Evolutionary conservation across 2,329 filamentous ascomycete genomes (phyloP).

Genomic region (Plectosphaerella cucumerina): DNA sequence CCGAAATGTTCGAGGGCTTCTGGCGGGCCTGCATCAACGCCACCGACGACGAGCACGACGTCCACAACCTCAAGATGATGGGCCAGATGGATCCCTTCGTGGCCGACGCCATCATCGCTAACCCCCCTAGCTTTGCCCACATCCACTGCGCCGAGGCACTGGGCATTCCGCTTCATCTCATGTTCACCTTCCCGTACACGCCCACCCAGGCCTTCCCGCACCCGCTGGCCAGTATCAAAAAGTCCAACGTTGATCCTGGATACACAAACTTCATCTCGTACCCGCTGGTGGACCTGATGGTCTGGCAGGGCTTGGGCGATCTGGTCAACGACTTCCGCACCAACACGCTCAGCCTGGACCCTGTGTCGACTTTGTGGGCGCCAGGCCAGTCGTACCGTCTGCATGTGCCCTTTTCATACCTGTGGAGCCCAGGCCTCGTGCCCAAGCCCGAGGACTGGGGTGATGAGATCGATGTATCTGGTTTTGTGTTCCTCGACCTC

Average conservation of each 20-base stretch:
- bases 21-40: slow-evolving; percentile 75
- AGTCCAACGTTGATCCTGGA: slow-evolving; percentile 64
- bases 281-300: slow-evolving; percentile 77
- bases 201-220: slow-evolving; percentile 74
- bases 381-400: slow-evolving; percentile 68
- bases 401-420: slow-evolving; percentile 72
- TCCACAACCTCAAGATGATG: slow-evolving; percentile 61
- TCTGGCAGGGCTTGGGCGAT: slow-evolving; percentile 85
- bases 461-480: slow-evolving; percentile 66
- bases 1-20: slow-evolving; percentile 78
- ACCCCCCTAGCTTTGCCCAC: slow-evolving; percentile 74
- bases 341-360: slow-evolving; percentile 65
- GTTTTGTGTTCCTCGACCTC: slow-evolving; percentile 73
- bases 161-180: slow-evolving; percentile 73
- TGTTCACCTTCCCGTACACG: slow-evolving; percentile 85
- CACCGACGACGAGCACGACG: slow-evolving; percentile 64
- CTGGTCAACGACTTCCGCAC: slow-evolving; percentile 71
- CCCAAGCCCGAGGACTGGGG: slow-evolving; percentile 68
- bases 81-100: slow-evolving; percentile 57
- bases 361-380: slow-evolving; percentile 73
- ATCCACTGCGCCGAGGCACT: slow-evolving; percentile 76
- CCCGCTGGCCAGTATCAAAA: slow-evolving; percentile 71
- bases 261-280: slow-evolving; percentile 81
- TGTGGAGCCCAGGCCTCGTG: slow-evolving; percentile 64
- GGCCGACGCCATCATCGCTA: slow-evolving; percentile 80